Conservation (phyloP, 2,329 filamentous ascomycete species). For the Hymenoscyphus albidus region DNA sequence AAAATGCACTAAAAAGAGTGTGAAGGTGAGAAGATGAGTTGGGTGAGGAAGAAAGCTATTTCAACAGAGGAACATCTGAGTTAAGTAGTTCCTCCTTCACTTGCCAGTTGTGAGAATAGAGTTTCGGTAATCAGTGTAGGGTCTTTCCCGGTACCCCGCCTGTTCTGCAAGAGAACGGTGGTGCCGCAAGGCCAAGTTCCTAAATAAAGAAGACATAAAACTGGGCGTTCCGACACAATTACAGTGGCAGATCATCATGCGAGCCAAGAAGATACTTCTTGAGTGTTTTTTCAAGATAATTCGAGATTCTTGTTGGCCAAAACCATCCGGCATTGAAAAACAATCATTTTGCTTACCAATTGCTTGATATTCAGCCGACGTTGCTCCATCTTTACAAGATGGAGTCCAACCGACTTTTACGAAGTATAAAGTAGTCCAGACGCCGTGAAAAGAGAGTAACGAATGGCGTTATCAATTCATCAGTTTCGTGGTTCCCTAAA, state of each 20-base stretch:
- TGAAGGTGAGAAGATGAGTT: neutral
- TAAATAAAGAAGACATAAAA: neutral
- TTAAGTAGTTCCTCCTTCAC: neutral
- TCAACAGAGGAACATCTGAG: neutral
- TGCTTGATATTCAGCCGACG: neutral
- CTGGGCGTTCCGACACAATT: neutral
- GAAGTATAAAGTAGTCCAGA: neutral
- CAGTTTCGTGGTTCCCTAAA: neutral
- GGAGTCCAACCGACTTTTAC: neutral
- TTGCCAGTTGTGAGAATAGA: neutral
- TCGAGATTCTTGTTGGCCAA: neutral
- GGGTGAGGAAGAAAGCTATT: neutral
- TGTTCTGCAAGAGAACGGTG: neutral
- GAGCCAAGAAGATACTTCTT: neutral
- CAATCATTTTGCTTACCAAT: neutral
- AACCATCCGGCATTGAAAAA: neutral
- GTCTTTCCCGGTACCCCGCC: neutral
- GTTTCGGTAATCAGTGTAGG: neutral
- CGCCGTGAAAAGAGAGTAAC: neutral
- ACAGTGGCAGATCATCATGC: neutral
- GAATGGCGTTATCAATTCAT: neutral
- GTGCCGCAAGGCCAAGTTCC: neutral
- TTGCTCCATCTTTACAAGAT: neutral
- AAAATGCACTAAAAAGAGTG: neutral
- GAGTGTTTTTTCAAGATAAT: neutral